Evolutionary conservation across 2,329 filamentous ascomycete genomes (phyloP).

Genomic region (Fusarium xylarioides): DNA sequence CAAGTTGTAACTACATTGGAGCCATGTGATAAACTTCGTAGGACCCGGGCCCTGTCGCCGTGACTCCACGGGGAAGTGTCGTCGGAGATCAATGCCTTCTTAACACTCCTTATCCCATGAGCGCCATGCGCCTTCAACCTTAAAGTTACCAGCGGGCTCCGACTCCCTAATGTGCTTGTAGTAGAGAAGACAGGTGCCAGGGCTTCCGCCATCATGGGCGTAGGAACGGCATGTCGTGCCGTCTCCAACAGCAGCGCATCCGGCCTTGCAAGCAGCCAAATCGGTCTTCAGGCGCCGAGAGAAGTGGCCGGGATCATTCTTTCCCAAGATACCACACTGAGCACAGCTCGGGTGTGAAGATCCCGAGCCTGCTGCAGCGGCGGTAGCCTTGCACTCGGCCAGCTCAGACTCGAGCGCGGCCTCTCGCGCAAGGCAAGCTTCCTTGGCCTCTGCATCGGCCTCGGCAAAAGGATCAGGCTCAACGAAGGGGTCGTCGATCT

Average conservation of each 20-base stretch:
- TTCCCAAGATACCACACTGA: neutral
- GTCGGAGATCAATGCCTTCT: neutral
- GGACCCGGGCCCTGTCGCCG: neutral
- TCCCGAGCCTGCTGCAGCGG: neutral
- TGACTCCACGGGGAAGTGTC: neutral
- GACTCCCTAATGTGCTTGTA: neutral
- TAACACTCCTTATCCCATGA: neutral
- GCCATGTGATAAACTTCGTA: fast-evolving
- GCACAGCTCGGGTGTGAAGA: neutral
- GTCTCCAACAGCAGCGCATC: neutral
- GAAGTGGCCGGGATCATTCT: neutral
- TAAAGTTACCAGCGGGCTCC: neutral
- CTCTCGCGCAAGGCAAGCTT: neutral
- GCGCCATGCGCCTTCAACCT: neutral
- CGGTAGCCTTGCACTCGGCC: neutral
- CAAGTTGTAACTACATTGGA: neutral
- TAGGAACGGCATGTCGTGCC: neutral
- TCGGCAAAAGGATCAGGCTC: neutral
- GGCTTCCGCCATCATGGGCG: neutral
- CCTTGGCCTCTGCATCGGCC: neutral
- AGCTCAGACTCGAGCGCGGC: neutral
- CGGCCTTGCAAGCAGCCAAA: neutral
- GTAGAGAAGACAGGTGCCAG: neutral
- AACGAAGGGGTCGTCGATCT: neutral
- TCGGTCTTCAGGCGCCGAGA: neutral